Percentiles rank a stretch among this genome's conserved stretches.
Conservation (phyloP, 139 green algal species). For the Tetradesmus obliquus region DNA sequence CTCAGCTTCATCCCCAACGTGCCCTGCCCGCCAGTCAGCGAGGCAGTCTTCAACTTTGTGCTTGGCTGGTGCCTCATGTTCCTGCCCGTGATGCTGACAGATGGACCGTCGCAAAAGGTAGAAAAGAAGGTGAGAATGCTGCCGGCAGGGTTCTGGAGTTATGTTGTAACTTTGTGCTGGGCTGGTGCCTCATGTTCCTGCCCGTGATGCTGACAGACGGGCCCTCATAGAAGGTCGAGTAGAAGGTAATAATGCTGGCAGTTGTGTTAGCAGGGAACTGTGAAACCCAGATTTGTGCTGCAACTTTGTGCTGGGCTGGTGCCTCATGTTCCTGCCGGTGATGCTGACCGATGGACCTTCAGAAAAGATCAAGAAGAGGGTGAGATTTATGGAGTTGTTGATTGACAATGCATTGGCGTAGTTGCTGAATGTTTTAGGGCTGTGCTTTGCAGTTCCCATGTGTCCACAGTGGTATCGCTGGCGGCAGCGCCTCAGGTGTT, state of each 20-base stretch:
- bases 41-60: constrained; percentile 88
- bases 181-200: constrained; percentile 71
- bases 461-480: too few relatives aligned
- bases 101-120: constrained; percentile 65
- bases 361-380: constrained; percentile 55
- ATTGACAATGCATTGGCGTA: too few relatives aligned
- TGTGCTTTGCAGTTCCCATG: too few relatives aligned
- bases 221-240: constrained; percentile 54
- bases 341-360: constrained; percentile 72
- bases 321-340: constrained; percentile 78
- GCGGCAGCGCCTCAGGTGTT: too few relatives aligned
- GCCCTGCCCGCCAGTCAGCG: constrained; percentile 55
- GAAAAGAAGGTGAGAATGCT: constrained; percentile 38
- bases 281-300: not conserved
- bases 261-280: too few relatives aligned
- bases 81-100: constrained; percentile 76
- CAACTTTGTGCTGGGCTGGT: constrained; percentile 84
- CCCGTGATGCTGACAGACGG: constrained; percentile 74
- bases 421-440: too few relatives aligned
- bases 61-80: constrained; percentile 82
- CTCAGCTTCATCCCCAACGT: constrained; percentile 64
- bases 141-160: not conserved
- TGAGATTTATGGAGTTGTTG: not conserved
- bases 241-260: constrained; percentile 11
- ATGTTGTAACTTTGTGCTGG: not conserved